A percentile compares a stretch with the other conserved stretches of the same genome.
Conservation (phyloP, 2,329 filamentous ascomycete genomes). For the Penicillium sp. region DNA sequence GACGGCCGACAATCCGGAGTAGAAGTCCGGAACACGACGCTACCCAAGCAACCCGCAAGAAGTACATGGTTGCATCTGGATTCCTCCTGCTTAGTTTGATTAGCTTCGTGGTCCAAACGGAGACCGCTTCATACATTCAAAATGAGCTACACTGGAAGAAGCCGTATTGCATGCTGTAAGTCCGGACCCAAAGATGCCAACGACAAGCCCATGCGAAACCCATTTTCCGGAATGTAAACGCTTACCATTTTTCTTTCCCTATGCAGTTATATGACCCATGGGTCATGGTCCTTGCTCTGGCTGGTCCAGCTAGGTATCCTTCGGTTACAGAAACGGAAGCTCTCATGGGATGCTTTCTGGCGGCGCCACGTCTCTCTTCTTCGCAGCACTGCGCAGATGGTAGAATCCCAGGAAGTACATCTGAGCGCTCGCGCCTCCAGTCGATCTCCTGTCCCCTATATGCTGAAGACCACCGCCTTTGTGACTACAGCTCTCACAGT, state of each 20-base stretch:
- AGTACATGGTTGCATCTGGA: constrained; percentile 82
- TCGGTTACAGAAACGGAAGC: constrained; percentile 71
- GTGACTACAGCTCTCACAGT: constrained; percentile 84
- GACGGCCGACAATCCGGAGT: constrained; percentile 71
- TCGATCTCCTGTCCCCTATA: constrained; percentile 64
- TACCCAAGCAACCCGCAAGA: constrained; percentile 67
- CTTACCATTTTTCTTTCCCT: constrained; percentile 13
- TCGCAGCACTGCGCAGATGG: constrained; percentile 74
- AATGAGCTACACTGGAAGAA: constrained; percentile 92
- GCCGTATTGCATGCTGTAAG: constrained; percentile 97
- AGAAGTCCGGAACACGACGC: constrained; percentile 67
- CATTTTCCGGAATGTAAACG: constrained; percentile 6
- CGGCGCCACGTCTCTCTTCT: constrained; percentile 64
- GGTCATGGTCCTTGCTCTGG: constrained; percentile 89
- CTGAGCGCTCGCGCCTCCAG: constrained; percentile 46
- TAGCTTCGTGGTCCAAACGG: constrained; percentile 90
- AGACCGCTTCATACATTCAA: constrained; percentile 93
- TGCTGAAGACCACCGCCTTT: constrained; percentile 73
- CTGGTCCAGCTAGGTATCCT: constrained; percentile 77
- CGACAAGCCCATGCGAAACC: constrained; percentile 5
- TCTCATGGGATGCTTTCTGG: constrained; percentile 86
- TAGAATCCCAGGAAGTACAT: constrained; percentile 73
- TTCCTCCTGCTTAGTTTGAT: constrained; percentile 81
- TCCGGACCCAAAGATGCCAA: constrained; percentile 13
- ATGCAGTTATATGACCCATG: constrained; percentile 77